Percentiles rank a stretch among this genome's conserved stretches.
phyloP scores from a whole-genome alignment of 164 flowering plant species.

The Stephania cephalantha region DNA sequence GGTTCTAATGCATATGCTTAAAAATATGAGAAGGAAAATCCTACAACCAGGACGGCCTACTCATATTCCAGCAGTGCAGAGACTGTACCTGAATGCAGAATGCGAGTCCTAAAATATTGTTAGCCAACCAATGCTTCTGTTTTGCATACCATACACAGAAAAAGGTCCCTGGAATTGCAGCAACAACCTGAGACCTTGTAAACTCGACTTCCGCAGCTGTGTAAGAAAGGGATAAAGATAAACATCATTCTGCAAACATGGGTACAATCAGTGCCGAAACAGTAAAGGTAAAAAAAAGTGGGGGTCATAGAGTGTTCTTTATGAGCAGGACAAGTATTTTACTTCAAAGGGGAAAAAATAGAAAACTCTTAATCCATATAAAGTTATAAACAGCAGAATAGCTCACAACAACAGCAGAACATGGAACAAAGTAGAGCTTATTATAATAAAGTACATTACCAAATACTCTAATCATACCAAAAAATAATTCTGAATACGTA shows the following conservation, averaged over 20 bases:
- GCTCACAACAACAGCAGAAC: too few species aligned
- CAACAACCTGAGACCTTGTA: slow-evolving; percentile 84
- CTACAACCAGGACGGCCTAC: neutral
- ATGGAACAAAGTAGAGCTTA: too few species aligned
- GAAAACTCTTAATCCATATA: too few species aligned
- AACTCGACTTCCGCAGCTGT: slow-evolving; percentile 92
- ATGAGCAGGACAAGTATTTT: too few species aligned
- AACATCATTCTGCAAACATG: slow-evolving; percentile 34
- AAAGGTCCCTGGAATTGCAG: slow-evolving; percentile 91
- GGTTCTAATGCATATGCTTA: too few species aligned
- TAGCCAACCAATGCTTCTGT: slow-evolving; percentile 96
- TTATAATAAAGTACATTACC: too few species aligned
- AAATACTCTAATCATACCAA: neutral
- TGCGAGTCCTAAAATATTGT: slow-evolving; percentile 90
- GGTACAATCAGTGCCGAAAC: slow-evolving; percentile 22
- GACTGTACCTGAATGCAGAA: slow-evolving; percentile 87
- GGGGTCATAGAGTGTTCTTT: too few species aligned
- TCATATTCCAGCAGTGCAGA: neutral
- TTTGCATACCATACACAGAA: slow-evolving; percentile 96
- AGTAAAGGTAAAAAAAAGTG: too few species aligned
- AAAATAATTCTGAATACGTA: neutral
- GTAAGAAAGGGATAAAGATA: slow-evolving; percentile 33
- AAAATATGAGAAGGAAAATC: too few species aligned
- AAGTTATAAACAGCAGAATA: too few species aligned
- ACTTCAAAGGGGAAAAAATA: too few species aligned